Conservation (phyloP, 768 basidiomycete genomes). For the Termitomyces sp. region DNA sequence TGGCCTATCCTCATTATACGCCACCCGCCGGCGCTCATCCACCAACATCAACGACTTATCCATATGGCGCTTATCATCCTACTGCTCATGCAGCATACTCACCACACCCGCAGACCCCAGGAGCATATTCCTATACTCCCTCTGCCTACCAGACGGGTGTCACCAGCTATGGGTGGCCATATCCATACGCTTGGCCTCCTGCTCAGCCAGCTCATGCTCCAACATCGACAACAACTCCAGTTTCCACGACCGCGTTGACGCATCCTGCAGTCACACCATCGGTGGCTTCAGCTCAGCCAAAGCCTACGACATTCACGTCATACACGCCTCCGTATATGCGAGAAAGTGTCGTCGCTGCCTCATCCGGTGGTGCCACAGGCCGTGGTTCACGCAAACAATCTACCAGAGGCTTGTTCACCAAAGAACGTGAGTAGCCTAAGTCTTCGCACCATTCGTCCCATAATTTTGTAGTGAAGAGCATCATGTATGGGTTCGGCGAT, state of each 20-base stretch:
- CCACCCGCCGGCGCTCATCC: slow-evolving; percentile 17
- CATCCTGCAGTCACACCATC: slow-evolving; percentile 22
- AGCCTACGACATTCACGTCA: slow-evolving; percentile 47
- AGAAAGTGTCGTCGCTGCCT: slow-evolving; percentile 39
- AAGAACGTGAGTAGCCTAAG: slow-evolving; percentile 57
- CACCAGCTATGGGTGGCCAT: slow-evolving; percentile 70
- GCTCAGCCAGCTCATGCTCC: slow-evolving; percentile 11
- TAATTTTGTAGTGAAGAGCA: slow-evolving; percentile 54
- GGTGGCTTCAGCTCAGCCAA: slow-evolving; percentile 21
- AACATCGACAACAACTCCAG: slow-evolving; percentile 20
- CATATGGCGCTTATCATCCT: slow-evolving; percentile 57
- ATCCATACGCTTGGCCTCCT: slow-evolving; percentile 50
- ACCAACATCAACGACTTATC: slow-evolving; percentile 50
- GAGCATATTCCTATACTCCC: slow-evolving; percentile 44
- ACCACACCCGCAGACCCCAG: slow-evolving; percentile 33
- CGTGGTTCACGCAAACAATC: slow-evolving; percentile 58
- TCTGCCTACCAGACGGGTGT: slow-evolving; percentile 57
- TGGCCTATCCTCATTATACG: slow-evolving; percentile 22
- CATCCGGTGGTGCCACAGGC: slow-evolving; percentile 32
- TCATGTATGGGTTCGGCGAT: slow-evolving; percentile 95
- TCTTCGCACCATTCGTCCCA: neutral
- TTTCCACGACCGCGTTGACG: slow-evolving; percentile 21
- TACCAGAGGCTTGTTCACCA: slow-evolving; percentile 71
- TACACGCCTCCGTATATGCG: slow-evolving; percentile 48
- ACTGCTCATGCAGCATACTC: slow-evolving; percentile 28